Base-by-base conservation (phyloP, 352 stramenopile genomes). In the Blastocystis sp. region DNA sequence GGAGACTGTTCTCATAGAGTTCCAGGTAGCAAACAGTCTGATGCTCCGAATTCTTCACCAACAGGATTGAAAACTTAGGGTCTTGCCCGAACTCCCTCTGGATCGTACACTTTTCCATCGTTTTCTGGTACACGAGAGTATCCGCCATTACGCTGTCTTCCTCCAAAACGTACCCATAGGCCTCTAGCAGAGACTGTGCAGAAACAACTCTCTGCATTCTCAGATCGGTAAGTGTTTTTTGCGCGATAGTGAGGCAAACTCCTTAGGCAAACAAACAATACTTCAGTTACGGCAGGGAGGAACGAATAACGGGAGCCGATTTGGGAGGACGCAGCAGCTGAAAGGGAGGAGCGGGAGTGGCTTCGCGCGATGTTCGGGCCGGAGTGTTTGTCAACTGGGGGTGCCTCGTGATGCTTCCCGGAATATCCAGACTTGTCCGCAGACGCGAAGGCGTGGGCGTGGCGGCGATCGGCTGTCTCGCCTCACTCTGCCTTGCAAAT, bases 391-490 rank as follows among this genome's bases (percentile, higher is more conserved):
- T 76, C 4, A 76, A 42, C 38, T 76, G 65, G 14, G 65, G 65
- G 52, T 76, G 65, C 6, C 65, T n/a, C 43, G 38, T 76, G 34
- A 76, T 76, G 43, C 65, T 76, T 76, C 65, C 65, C 43, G 65
- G 65, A 76, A 76, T 76, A 1, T 76, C 65, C 7, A 76, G 43
- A 28, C 65, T 38, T 59, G 11, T 21, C 6, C 65, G 10, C 14
- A n/a, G 43, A 38, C 17, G 43, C 11, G 10, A 43, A 4, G n/a
- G 65, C 17, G 24, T 76, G 9, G 65, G 19, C 11, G 60, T 14
- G 11, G 60, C 34, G 14, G 14, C 10, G 11, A 28, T 54, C 24
- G 14, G 28, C 28, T 34, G 28, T 34, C 28, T 34, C 28, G 28
- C 38, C 14, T 76, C 65, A 6, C 9, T 42, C 52, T 9, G 24